A percentile compares a stretch with the other conserved stretches of the same genome.
phyloP scores from a whole-genome alignment of 805 yeast species.

The Candida morakotiae region DNA sequence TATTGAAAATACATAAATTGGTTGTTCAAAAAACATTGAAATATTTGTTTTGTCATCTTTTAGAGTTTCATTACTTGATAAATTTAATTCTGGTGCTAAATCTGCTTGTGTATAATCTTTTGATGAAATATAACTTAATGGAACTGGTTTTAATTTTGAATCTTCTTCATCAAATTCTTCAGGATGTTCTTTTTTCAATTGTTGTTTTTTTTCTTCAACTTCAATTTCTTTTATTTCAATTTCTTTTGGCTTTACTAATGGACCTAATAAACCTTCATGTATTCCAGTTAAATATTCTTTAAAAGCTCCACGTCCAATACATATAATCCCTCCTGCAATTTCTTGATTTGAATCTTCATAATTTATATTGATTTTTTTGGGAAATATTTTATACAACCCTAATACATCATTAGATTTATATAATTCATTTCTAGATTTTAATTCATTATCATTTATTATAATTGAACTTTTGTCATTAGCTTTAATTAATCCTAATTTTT shows the following conservation, averaged over 20 bases:
- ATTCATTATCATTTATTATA: constrained; percentile 21
- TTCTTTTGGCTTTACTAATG: constrained; percentile 49
- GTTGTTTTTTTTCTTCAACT: constrained; percentile 3
- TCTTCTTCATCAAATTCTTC: constrained; percentile 4
- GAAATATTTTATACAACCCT: constrained; percentile 48
- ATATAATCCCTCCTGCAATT: constrained; percentile 77
- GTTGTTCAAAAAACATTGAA: constrained; percentile 69
- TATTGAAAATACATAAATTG: constrained; percentile 69
- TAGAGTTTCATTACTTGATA: constrained; percentile 21
- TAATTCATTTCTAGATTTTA: constrained; percentile 27
- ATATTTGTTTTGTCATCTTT: constrained; percentile 37
- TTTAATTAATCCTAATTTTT: constrained; percentile 21
- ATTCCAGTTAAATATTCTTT: constrained; percentile 88
- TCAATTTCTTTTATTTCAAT: constrained; percentile 1
- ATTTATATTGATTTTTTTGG: constrained; percentile 29
- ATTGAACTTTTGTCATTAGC: constrained; percentile 4
- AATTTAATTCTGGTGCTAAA: constrained; percentile 60
- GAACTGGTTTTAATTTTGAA: constrained; percentile 38
- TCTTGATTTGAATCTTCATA: constrained; percentile 46
- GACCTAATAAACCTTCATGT: constrained; percentile 94
- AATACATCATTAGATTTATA: constrained; percentile 46
- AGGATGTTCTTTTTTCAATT: constrained; percentile 4
- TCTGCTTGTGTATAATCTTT: constrained; percentile 50
- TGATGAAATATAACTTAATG: constrained; percentile 60
- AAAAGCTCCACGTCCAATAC: constrained; percentile 93